Evolutionary conservation across 208 protist genomes (phyloP), one percentile per base, ranked within the genome.

Genomic region (Crithidia expoeki): DNA sequence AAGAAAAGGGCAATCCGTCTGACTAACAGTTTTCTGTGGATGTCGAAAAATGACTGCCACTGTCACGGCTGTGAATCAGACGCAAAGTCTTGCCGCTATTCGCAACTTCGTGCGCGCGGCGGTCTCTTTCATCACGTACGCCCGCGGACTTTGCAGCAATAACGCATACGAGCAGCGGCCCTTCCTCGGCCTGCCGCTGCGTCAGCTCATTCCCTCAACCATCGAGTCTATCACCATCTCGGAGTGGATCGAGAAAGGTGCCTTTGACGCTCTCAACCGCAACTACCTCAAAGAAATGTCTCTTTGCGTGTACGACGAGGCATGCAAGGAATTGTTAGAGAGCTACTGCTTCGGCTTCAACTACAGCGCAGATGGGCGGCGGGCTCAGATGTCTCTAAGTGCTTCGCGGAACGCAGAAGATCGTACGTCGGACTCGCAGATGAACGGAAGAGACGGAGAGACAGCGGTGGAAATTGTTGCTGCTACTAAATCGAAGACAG

Each of bases 201-300:
- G 84, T 34, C 81, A 91, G 62, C 79, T 94, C 21, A 66, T 92
- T 23, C 85, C 81, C 25, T 73, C 70, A 0, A 88, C 84, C 14
- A 53, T 74, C 0, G 85, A 91, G 69, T 72, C 89, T 4, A 66
- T 81, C 16, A 75, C 65, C 2, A 92, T 92, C 32, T 92, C 83
- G 4, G 74, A 81, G 55, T 95, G 87, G 86, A 85, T 94, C 42
- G 86, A 89, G 51, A 84, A 87, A 32, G 84, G 88, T 55, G 85
- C 82, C n/a, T 91, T 95, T 70, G 88, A 94, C 64, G 90, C 90
- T 27, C 74, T 95, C 3, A 92, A 93, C 52, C 76, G 83, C 33
- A 80, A 81, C 38, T 95, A 94, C 50, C 74, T 95, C 7, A 88
- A 92, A 64, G 84, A 93, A 68, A 70, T 93, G 67, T 63, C 88